Evolutionary conservation across 208 protist genomes (phyloP), one percentile per base, ranked within the genome.

Genomic region (Leishmania turanica): DNA sequence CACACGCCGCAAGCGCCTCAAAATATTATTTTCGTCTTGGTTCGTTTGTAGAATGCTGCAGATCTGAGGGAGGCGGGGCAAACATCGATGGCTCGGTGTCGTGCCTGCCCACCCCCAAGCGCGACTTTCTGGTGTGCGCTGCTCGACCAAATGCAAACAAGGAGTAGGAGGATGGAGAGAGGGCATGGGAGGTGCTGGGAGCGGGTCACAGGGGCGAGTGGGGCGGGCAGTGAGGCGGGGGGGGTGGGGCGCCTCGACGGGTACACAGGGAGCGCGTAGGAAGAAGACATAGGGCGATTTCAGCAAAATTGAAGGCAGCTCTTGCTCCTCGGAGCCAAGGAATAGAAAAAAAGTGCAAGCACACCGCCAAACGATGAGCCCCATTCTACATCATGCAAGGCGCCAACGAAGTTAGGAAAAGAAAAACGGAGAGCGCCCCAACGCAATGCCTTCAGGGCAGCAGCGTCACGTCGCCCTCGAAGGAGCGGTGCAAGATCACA

Each of bases 41-140:
- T 40, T 56, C 1, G 37, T 58, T n/a, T 80, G 66, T 19, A 62
- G 54, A 80, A 64, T 37, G 42, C 27, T 56, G 58, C 70, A 70
- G 34, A 42, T 62, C 15, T 62, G 51, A 24, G 31, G 4, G 21
- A 54, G n/a, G 24, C 4, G 31, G 72, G 72, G 31, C 34, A 45
- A 15, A 27, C 5, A 45, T 34, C 62, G 42, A 31, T 24, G 60
- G 45, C 21, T 40, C 42, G 15, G 42, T 27, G 4, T 40, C 42
- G 64, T 27, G 24, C 64, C 27, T 49, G 27, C 49, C 49, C 3
- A 4, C 45, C 31, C 42, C 45, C 24, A 73, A 73, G 17, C 24
- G 42, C 27, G 24, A 21, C 11, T 51, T 73, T 47, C 17, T 37
- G 27, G 27, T 53, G 69, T 31, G 45, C 19, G n/a, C 17, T 34